Base-by-base conservation (phyloP, 306 rosid species). In the Cicer chorassanicum region DNA sequence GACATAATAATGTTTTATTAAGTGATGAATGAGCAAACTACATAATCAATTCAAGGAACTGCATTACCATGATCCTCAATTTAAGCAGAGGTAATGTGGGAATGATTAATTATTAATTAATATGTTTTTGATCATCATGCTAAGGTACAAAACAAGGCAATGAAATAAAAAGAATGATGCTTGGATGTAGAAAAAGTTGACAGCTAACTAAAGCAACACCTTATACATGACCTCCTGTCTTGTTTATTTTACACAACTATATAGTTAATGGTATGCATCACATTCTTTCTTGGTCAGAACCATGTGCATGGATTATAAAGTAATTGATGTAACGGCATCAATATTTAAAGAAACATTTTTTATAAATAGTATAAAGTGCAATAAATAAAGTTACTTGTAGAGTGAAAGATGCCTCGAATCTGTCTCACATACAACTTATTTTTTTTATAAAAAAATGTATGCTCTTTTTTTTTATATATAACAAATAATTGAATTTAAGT, bases 171-270 rank as follows among this genome's bases (percentile, higher is more conserved):
- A 60, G 77, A 76, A 67, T 16, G 16, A 80, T n/a, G 57, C 64
- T 70, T 70, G 69, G 72, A 43, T 68, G 76, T 74, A 34, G 71
- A 53, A 67, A 84, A 78, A 83, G 87, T 84, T 76, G 81, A 76
- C 84, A 84, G 84, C 84, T 80, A 77, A 77, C 50, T 77, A 77
- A 84, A 73, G 78, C 82, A 77, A 78, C 72, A 57, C 49, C 54
- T 29, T 8, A 48, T 57, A 45, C 76, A 77, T 82, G 55, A 82
- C 80, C 76, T 18, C 40, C 75, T 72, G 82, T 82, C 82, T 54
- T 67, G 62, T 49, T 72, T 77, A 71, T 72, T 77, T 42, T 72
- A 72, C 76, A 59, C 7, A 72, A 46, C 72, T 65, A 48, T 56
- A 46, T 42, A 76, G 79, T 82, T 82, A 56, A 74, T 82, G 82